Conservation (phyloP, 2,329 filamentous ascomycete species). For the Cordyceps pruinosa region DNA sequence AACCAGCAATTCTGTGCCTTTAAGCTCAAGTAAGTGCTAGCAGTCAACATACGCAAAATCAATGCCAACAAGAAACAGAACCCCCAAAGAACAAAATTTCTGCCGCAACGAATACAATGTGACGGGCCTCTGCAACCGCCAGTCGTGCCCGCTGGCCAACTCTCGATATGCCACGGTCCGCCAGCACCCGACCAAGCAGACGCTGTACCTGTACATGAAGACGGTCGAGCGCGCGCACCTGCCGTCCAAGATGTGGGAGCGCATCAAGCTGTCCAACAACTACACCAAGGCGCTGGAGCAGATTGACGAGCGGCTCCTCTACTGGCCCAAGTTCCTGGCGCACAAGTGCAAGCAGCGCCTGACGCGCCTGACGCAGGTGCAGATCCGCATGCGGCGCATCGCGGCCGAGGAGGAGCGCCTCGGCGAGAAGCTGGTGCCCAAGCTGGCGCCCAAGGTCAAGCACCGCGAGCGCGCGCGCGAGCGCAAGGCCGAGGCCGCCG, state of each 20-base stretch:
- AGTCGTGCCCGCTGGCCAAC: constrained; percentile 87
- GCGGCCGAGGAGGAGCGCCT: constrained; percentile 84
- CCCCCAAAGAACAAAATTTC: constrained; percentile 82
- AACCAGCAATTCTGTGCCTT: constrained; percentile 93
- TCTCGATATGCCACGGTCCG: constrained; percentile 88
- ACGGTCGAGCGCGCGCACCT: constrained; percentile 82
- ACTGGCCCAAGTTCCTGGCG: constrained; percentile 88
- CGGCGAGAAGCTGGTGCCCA: constrained; percentile 81
- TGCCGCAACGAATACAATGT: constrained; percentile 94
- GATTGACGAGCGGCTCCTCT: constrained; percentile 78
- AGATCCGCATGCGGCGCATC: constrained; percentile 70
- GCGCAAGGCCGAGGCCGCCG: constrained; percentile 70
- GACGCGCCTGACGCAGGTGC: constrained; percentile 85
- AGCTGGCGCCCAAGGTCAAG: constrained; percentile 83
- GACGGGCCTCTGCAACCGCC: constrained; percentile 73
- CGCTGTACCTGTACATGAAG: constrained; percentile 95
- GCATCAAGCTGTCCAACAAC: constrained; percentile 81
- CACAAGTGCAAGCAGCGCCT: constrained; percentile 97
- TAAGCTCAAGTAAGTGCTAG: constrained; percentile 70
- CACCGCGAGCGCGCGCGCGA: constrained; percentile 69
- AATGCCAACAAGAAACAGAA: constrained; percentile 42
- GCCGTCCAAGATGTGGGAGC: constrained; percentile 90
- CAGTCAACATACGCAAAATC: no score
- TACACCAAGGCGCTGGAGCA: constrained; percentile 84
- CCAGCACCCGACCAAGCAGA: constrained; percentile 70